Conservation (phyloP, 2,329 filamentous ascomycete genomes). For the Dendryphion nanum region DNA sequence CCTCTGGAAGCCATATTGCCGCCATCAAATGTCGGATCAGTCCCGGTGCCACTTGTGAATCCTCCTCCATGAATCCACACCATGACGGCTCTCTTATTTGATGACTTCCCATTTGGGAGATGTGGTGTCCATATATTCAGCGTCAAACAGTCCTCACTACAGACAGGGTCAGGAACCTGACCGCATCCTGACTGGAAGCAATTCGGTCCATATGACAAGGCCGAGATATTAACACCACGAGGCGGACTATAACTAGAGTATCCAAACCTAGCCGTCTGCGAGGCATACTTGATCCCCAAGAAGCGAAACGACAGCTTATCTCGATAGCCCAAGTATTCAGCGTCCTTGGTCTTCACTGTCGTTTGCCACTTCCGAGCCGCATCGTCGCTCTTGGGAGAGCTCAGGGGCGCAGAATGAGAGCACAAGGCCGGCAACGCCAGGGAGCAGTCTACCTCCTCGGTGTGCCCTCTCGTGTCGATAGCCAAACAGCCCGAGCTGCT, state of each 20-base stretch:
- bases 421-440: slow-evolving; percentile 21
- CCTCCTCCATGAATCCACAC: slow-evolving; percentile 49
- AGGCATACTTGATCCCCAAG: slow-evolving; percentile 49
- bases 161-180: slow-evolving; percentile 11
- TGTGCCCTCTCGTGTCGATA: slow-evolving; percentile 17
- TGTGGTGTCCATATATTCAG: slow-evolving; percentile 41
- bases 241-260: slow-evolving; percentile 43
- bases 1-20: slow-evolving; percentile 47
- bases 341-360: slow-evolving; percentile 17
- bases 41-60: slow-evolving; percentile 42
- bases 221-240: slow-evolving; percentile 33
- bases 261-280: slow-evolving; percentile 46
- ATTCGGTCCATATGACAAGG: slow-evolving; percentile 31
- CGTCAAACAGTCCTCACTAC: slow-evolving; percentile 48
- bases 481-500: slow-evolving; percentile 15
- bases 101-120: slow-evolving; percentile 27
- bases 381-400: slow-evolving; percentile 3
- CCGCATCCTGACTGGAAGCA: slow-evolving; percentile 42
- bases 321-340: slow-evolving; percentile 38
- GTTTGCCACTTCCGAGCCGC: slow-evolving; percentile 14
- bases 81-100: slow-evolving; percentile 45
- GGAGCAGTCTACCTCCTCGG: slow-evolving; percentile 15
- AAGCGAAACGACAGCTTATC: slow-evolving; percentile 53
- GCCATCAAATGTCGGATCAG: slow-evolving; percentile 48
- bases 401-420: slow-evolving; percentile 18